phyloP scores from a whole-genome alignment of 345 rosid species.

The Sisymbrium irio region DNA sequence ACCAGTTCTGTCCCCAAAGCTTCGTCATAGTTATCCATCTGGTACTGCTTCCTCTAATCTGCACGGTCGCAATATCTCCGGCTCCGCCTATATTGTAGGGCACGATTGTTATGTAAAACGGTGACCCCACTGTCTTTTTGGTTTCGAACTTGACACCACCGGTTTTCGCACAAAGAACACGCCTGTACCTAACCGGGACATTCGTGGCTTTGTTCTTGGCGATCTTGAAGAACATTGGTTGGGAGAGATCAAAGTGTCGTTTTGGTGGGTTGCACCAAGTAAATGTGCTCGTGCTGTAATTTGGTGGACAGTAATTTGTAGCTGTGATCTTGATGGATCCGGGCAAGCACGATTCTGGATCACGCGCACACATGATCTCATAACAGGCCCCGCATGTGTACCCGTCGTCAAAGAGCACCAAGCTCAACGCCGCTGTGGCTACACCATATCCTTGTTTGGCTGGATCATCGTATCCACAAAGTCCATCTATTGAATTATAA shows the following conservation, averaged over 20 bases:
- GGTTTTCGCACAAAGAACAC: conserved; percentile 36
- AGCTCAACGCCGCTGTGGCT: conserved; percentile 46
- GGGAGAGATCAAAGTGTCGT: conserved; percentile 47
- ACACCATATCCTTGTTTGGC: conserved; percentile 46
- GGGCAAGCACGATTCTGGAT: background rate
- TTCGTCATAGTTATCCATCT: conserved; percentile 10
- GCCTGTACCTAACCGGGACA: conserved; percentile 41
- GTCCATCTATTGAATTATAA: conserved; percentile 39
- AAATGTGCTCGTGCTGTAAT: conserved; percentile 20
- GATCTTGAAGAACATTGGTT: conserved; percentile 41
- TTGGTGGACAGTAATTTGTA: conserved; percentile 58
- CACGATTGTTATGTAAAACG: conserved; percentile 20
- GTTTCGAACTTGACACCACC: conserved; percentile 47
- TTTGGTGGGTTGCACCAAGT: conserved; percentile 51
- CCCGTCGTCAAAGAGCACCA: conserved; percentile 32
- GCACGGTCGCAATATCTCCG: conserved; percentile 17
- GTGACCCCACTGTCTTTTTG: background rate
- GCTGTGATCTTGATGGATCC: conserved; percentile 37
- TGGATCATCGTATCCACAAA: conserved; percentile 54
- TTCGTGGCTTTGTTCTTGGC: conserved; percentile 37
- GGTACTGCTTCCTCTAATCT: background rate
- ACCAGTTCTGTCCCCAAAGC: conserved; percentile 18
- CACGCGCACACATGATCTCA: background rate
- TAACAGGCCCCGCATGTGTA: conserved; percentile 22
- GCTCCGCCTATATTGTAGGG: conserved; percentile 37